These are phyloP conservation scores for Halteria grandinella DNA, from an alignment of 73 alveolate genomes.

Conservation along the genomic window DNA sequence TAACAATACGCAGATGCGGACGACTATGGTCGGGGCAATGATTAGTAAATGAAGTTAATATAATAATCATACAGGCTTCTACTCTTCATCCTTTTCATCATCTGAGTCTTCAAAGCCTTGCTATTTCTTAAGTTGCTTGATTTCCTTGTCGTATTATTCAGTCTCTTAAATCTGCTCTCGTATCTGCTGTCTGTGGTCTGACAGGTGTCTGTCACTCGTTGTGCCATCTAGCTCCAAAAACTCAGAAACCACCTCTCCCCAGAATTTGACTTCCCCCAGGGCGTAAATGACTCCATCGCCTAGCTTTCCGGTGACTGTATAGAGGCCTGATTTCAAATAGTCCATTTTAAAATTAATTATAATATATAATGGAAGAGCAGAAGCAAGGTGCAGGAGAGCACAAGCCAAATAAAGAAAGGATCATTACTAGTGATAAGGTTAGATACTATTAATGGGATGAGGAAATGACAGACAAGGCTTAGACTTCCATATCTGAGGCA, in stretches of 20 bases:
- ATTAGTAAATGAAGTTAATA: too few species aligned
- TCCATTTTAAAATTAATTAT: not conserved
- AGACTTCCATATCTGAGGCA: conserved; percentile 54
- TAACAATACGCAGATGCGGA: too few species aligned
- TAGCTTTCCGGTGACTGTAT: conserved; percentile 17
- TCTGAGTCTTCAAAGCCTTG: not conserved
- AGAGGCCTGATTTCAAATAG: not conserved
- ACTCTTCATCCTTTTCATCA: not conserved
- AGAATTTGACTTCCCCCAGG: conserved; percentile 33
- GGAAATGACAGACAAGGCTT: conserved; percentile 79
- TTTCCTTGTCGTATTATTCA: conserved; percentile 21
- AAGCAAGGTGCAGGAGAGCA: conserved; percentile 17
- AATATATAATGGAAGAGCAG: too few species aligned
- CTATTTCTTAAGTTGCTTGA: not conserved
- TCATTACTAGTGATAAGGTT: too few species aligned
- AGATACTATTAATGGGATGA: conserved; percentile 84
- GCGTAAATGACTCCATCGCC: conserved; percentile 30
- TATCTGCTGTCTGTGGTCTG: conserved; percentile 26
- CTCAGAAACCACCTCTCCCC: conserved; percentile 51
- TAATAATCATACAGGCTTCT: too few species aligned
- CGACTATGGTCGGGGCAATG: too few species aligned
- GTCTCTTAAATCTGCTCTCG: conserved; percentile 19
- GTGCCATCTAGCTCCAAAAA: conserved; percentile 42
- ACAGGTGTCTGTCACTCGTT: conserved; percentile 24
- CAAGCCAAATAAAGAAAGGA: conserved; percentile 52